phyloP scores from a whole-genome alignment of 148 eudicot genomes.

The Amaranthus palmeri region DNA sequence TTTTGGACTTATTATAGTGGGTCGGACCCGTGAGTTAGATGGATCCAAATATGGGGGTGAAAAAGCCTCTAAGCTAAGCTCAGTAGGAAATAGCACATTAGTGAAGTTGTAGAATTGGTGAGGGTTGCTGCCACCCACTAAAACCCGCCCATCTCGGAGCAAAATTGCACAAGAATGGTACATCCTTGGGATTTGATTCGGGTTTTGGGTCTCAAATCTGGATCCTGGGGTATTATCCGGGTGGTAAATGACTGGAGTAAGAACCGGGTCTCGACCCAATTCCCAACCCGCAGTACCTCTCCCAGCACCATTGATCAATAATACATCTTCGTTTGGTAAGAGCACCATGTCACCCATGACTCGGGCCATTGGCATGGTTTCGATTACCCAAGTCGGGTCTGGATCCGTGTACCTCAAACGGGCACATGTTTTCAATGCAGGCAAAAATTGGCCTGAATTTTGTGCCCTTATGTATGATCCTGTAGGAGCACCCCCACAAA shows the following conservation, averaged over 20 bases:
- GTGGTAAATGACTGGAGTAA: constrained; percentile 46
- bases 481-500: constrained; percentile 62
- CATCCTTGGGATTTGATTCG: constrained; percentile 50
- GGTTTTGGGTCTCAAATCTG: constrained; percentile 46
- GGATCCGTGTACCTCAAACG: constrained; percentile 46
- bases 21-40: constrained; percentile 19
- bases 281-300: constrained; percentile 82
- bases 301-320: constrained; percentile 61
- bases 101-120: constrained; percentile 42
- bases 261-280: constrained; percentile 41
- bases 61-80: constrained; percentile 59
- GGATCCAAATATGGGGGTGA: constrained; percentile 54
- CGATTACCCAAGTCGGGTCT: constrained; percentile 51
- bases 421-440: constrained; percentile 44
- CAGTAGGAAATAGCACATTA: constrained; percentile 55
- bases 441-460: constrained; percentile 13
- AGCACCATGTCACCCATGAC: constrained; percentile 65
- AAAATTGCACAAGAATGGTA: constrained; percentile 67
- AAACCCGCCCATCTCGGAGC: constrained; percentile 62
- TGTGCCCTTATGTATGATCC: constrained; percentile 35
- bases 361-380: constrained; percentile 62
- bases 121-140: constrained; percentile 81
- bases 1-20: constrained; percentile 30
- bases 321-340: constrained; percentile 43
- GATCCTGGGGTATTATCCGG: constrained; percentile 30